A percentile compares a stretch with the other conserved stretches of the same genome.
Conservation (phyloP, 108 stramenopile genomes). For the Fistulifera pelliculosa region DNA sequence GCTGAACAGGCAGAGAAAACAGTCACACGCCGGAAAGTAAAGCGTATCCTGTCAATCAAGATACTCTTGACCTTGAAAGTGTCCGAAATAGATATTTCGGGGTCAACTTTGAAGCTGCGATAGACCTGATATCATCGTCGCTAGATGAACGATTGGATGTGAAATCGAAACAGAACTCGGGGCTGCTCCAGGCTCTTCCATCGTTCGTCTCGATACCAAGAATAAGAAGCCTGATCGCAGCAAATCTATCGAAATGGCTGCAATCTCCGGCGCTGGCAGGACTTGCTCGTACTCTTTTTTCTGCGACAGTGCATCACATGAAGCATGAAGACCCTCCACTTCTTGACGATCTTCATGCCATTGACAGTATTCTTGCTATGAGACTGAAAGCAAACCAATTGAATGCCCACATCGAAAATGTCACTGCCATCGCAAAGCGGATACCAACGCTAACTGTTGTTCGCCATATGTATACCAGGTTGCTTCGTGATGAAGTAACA, state of each 20-base stretch:
- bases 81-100: conserved; percentile 56
- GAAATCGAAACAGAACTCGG: conserved; percentile 75
- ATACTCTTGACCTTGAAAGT: conserved; percentile 21
- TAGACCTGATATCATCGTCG: conserved; percentile 31
- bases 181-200: conserved; percentile 48
- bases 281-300: conserved; percentile 48
- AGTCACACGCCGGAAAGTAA: background rate
- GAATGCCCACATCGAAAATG: conserved; percentile 53
- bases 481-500: conserved; percentile 28
- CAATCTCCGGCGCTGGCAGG: conserved; percentile 76
- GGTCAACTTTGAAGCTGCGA: conserved; percentile 29
- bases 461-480: conserved; percentile 40
- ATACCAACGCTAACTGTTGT: conserved; percentile 42
- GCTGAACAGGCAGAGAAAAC: conserved; percentile 4
- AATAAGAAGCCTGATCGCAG: conserved; percentile 41
- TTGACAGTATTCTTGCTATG: conserved; percentile 57
- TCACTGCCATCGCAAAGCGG: conserved; percentile 39
- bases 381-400: conserved; percentile 65
- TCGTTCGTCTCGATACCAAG: conserved; percentile 39
- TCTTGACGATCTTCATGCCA: conserved; percentile 44
- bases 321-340: conserved; percentile 51
- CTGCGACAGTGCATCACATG: conserved; percentile 35
- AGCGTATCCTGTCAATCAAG: conserved; percentile 18
- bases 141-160: conserved; percentile 43
- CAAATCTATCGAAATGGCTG: conserved; percentile 61